phyloP scores from a whole-genome alignment of 768 basidiomycete genomes.

The Glaciozyma martinii region DNA sequence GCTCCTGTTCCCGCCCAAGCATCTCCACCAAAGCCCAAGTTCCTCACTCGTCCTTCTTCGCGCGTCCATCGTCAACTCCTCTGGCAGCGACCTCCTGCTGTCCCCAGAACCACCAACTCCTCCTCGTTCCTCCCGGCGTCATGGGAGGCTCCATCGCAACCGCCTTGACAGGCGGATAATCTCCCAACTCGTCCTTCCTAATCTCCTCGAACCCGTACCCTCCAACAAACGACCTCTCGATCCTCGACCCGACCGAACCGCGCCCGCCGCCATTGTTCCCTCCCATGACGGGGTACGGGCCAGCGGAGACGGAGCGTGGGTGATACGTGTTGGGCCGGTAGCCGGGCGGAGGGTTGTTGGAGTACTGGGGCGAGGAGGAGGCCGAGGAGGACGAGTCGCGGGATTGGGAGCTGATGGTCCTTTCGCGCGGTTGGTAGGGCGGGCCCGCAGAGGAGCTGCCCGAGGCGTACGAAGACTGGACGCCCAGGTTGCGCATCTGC shows the following conservation, averaged over 20 bases:
- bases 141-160: neutral
- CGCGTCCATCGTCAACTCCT: neutral
- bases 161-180: neutral
- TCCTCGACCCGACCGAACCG: neutral
- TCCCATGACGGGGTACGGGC: neutral
- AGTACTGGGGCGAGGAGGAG: neutral
- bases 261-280: neutral
- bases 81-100: neutral
- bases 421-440: neutral
- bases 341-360: too few species aligned
- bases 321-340: neutral
- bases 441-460: neutral
- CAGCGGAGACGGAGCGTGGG: conserved; percentile 6
- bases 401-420: neutral
- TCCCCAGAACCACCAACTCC: conserved; percentile 11
- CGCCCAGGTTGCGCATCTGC: neutral
- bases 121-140: neutral
- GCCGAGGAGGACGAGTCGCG: neutral
- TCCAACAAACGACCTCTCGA: conserved; percentile 1
- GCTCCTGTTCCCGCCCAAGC: too few species aligned
- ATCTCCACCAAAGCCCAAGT: neutral
- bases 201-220: conserved; percentile 10
- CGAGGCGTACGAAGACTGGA: neutral
- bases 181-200: neutral
- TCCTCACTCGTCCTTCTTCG: neutral